phyloP scores from a whole-genome alignment of 1,284 basidiomycete genomes.

The Austroboletus niveus region DNA sequence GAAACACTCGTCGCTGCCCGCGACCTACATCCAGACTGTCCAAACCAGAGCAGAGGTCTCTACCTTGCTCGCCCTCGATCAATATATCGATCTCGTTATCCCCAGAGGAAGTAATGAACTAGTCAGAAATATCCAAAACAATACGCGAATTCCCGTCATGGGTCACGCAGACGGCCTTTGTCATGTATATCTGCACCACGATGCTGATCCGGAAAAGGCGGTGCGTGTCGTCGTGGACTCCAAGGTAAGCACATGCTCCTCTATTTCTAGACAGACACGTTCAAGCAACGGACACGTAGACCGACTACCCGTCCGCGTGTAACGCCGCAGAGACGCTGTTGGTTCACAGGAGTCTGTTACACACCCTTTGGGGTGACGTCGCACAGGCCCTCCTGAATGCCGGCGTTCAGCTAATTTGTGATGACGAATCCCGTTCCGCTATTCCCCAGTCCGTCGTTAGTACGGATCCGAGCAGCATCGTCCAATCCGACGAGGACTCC shows the following conservation, averaged over 20 bases:
- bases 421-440: constrained; percentile 60
- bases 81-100: constrained; percentile 96
- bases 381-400: constrained; percentile 70
- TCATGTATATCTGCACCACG: constrained; percentile 84
- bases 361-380: constrained; percentile 78
- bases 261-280: neutral
- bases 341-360: constrained; percentile 71
- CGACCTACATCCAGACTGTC: constrained; percentile 87
- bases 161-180: constrained; percentile 98
- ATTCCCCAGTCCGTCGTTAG: constrained; percentile 36
- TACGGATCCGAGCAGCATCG: constrained; percentile 42
- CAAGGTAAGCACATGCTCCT: constrained; percentile 59
- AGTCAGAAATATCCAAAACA: constrained; percentile 86
- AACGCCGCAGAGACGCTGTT: constrained; percentile 93
- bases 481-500: constrained; percentile 55
- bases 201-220: constrained; percentile 77
- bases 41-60: constrained; percentile 93
- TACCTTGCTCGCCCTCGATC: constrained; percentile 81
- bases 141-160: constrained; percentile 95
- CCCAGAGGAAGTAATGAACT: constrained; percentile 93
- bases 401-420: constrained; percentile 80
- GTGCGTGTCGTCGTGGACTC: constrained; percentile 84
- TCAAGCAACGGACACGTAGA: constrained; percentile 44
- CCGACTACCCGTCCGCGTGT: constrained; percentile 94
- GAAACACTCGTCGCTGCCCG: constrained; percentile 68